Base-by-base conservation (phyloP, 2,329 filamentous ascomycete genomes). In the Cytospora chrysosperma region DNA sequence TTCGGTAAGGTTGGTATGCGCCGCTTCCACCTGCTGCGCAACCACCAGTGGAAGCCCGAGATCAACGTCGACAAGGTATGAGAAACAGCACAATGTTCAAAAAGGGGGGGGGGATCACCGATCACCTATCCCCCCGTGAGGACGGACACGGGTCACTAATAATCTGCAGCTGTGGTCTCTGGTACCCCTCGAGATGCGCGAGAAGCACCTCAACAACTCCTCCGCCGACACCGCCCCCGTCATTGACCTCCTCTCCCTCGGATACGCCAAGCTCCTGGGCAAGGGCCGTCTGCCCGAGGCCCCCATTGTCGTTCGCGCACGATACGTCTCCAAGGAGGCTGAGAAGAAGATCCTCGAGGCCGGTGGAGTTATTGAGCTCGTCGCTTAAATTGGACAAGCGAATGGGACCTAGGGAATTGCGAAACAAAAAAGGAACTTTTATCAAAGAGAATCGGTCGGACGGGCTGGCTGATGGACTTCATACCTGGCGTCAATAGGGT, bases 301-400 rank as follows among this genome's bases (percentile, higher is more conserved):
- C 75, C 95, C 95, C 72, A 81, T 99, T 75, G 92, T 99, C 75
- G 93, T 99, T 72, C 92, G 92, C 78, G 94, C 95, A 73, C 86
- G 95, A 79, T 98, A 93, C 85, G 91, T 99, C 82, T 93, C 89
- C 86, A 90, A 91, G 79, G 89, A 97, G 80, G 95, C 95, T 72
- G 95, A 99, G 90, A 86, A 92, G 85, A 99, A 99, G 91, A 97
- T 99, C 83, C 96, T 91, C 79, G 92, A 95, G 81, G 94, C 93
- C 75, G 95, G 95, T 81, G 94, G 94, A 82, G 91, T 97, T 76
- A 85, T 96, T 75, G 92, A 97, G 87, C 87, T 97, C 79, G 92
- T 97, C 77, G 93, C 93, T 82, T 97, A 90, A 85, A 67, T 57
- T 54, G 50, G n/a, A n/a, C n/a, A 30, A 32, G 30, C 21, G 19